These are phyloP conservation scores for Lentinula edodes DNA, from an alignment of 768 basidiomycete genomes.

Conservation along the genomic window DNA sequence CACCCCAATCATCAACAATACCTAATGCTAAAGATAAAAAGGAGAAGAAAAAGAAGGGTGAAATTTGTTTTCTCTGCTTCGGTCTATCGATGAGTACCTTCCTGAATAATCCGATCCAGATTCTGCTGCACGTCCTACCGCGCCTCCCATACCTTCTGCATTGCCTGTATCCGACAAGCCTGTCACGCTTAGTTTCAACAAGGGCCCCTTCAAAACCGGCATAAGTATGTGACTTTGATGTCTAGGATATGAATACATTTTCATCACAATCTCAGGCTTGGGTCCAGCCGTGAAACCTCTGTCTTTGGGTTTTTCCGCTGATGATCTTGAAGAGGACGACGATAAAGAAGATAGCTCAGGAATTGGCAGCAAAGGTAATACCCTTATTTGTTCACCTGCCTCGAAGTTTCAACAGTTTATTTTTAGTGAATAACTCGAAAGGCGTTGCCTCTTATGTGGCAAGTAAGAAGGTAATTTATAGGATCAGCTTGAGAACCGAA, in stretches of 20 bases:
- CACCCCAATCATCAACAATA: conserved; percentile 34
- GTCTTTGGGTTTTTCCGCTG: conserved; percentile 62
- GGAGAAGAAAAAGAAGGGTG: conserved; percentile 64
- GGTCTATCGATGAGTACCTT: background rate
- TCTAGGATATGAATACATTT: background rate
- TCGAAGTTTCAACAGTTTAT: background rate
- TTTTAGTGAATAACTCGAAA: conserved; percentile 31
- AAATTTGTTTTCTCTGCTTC: background rate
- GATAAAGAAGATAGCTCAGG: conserved; percentile 32
- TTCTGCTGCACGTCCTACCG: conserved; percentile 22
- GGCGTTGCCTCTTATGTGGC: conserved; percentile 79
- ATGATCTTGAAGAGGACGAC: conserved; percentile 47
- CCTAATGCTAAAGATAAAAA: conserved; percentile 44
- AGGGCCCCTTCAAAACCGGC: conserved; percentile 32
- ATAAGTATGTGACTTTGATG: conserved; percentile 17
- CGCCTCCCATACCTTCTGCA: conserved; percentile 52
- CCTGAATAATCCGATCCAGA: conserved; percentile 20
- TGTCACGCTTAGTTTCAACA: conserved; percentile 72
- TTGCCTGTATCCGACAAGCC: conserved; percentile 78
- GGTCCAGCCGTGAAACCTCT: conserved; percentile 29
- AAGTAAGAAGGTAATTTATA: conserved; percentile 68
- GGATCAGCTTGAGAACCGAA: background rate
- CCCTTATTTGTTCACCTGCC: conserved; percentile 7
- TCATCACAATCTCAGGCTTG: conserved; percentile 12
- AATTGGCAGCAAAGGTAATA: conserved; percentile 49